A percentile compares a stretch with the other conserved stretches of the same genome.
Evolutionary conservation across 768 basidiomycete genomes (phyloP).

Genomic region (Russula sp.): DNA sequence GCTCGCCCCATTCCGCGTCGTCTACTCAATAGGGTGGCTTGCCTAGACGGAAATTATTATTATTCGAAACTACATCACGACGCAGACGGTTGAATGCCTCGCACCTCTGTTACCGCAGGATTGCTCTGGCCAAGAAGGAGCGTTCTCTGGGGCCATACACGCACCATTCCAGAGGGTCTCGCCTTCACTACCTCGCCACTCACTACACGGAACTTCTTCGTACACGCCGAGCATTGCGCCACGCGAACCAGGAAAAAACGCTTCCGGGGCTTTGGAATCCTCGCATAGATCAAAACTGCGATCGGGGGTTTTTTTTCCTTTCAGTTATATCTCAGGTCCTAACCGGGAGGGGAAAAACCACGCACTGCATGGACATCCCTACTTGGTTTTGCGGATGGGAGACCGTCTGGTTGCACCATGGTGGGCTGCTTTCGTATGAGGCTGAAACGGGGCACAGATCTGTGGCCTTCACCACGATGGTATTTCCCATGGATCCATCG

Average conservation of each 20-base stretch:
- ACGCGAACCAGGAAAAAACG: conserved; percentile 51
- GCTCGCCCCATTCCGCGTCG: no score
- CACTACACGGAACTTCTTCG: conserved; percentile 47
- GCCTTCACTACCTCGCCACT: conserved; percentile 52
- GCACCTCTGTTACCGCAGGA: conserved; percentile 51
- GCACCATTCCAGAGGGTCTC: conserved; percentile 39
- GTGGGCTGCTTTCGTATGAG: conserved; percentile 34
- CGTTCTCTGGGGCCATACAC: conserved; percentile 44
- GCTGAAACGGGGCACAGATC: conserved; percentile 36
- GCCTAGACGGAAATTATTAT: background rate
- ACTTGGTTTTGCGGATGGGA: conserved; percentile 34
- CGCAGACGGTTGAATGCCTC: background rate
- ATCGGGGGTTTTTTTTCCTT: background rate
- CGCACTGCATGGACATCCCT: conserved; percentile 44
- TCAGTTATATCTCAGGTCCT: background rate
- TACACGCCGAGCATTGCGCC: conserved; percentile 47
- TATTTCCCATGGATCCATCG: conserved; percentile 41
- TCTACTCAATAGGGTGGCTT: background rate
- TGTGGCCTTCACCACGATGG: conserved; percentile 46
- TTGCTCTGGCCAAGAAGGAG: conserved; percentile 42
- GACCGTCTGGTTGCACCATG: conserved; percentile 48
- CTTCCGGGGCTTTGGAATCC: conserved; percentile 44
- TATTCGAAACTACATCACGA: background rate
- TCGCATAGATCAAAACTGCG: conserved; percentile 53
- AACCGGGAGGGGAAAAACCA: background rate